Evolutionary conservation across 371 early-diverging fungal species (phyloP), one percentile per base, ranked within the genome.

Genomic region (Quaeritorhiza haematococci): DNA sequence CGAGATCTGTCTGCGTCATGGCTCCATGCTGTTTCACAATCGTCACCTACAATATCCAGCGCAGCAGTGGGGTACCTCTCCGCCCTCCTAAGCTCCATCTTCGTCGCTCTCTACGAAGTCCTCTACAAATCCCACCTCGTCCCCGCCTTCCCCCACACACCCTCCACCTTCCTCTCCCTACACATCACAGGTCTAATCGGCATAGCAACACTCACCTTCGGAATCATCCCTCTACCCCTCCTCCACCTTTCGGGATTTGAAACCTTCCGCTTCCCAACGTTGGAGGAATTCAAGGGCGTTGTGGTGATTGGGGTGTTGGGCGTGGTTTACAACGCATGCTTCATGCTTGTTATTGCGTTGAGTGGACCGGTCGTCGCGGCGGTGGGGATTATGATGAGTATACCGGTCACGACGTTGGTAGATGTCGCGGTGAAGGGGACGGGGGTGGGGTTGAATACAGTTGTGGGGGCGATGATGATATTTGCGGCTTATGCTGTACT

Each of bases 251-350:
- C 41, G 41, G 50, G 41, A 28, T 58, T 29, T 5, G 58, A 58
- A 24, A 35, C 27, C 3, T 58, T 58, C 38, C 13, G 48, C 17
- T 35, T 58, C 21, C 58, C 58, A 15, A 41, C 58, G 23, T 13
- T 41, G 10, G 41, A 58, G 26, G 26, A 13, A 3, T 35, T 26
- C 28, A 5, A n/a, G 4, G 28, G 27, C 24, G 48, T 58, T 26
- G 8, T 27, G 15, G 24, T 58, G 3, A 38, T 58, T 3, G 24
- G 47, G 7, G 3, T 51, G n/a, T 35, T 58, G 28, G 58, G 58
- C 8, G 38, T 58, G 58, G 33, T 58, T 8, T 58, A 33, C 51
- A 58, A 58, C 23, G 28, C 52, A 6, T 26, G 41, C 21, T 58
- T 58, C 42, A 6, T 58, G 33, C 42, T 58, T 26, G 26, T 24